These are phyloP conservation scores for Fusarium oxysporum DNA, from an alignment of 2,329 filamentous ascomycete genomes.

Conservation along the genomic window DNA sequence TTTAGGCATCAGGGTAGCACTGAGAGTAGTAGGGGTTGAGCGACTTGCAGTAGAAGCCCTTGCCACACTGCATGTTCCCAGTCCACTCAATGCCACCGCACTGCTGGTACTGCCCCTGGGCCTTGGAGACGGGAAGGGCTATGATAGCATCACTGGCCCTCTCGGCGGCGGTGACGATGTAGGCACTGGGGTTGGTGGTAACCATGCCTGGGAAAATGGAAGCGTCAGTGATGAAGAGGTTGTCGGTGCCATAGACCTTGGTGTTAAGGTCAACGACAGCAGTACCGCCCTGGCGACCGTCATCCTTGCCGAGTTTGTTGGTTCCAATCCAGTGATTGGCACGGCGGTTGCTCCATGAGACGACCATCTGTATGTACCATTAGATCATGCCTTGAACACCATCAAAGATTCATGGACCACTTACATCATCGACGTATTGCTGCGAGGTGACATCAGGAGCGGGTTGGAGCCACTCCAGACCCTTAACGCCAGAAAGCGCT, in stretches of 20 bases:
- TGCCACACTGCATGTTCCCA: conserved; percentile 9
- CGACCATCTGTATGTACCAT: not conserved
- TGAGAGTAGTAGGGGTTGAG: conserved; percentile 4
- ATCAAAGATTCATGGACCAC: not conserved
- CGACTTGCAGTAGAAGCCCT: conserved; percentile 10
- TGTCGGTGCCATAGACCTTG: conserved; percentile 17
- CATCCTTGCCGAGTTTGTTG: conserved; percentile 17
- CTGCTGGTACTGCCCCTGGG: conserved; percentile 7
- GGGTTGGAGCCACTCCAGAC: conserved; percentile 9
- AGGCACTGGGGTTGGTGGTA: conserved; percentile 2
- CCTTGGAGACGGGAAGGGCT: conserved; percentile 6
- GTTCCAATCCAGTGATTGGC: conserved; percentile 23
- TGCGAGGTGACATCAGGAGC: conserved; percentile 8
- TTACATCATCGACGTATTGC: conserved; percentile 17
- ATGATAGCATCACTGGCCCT: conserved; percentile 11
- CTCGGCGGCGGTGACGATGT: conserved; percentile 1
- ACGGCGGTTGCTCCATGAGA: conserved; percentile 18
- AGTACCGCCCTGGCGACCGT: conserved; percentile 3
- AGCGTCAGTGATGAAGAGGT: conserved; percentile 8
- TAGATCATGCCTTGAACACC: not conserved
- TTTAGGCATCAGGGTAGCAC: conserved; percentile 4
- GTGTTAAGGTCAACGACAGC: conserved; percentile 22
- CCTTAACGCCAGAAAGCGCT: conserved; percentile 9
- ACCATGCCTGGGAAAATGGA: conserved; percentile 19
- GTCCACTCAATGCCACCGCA: conserved; percentile 11